Evolutionary conservation across 176 grass and related monocot genomes (phyloP).

Genomic region (Phragmites australis): DNA sequence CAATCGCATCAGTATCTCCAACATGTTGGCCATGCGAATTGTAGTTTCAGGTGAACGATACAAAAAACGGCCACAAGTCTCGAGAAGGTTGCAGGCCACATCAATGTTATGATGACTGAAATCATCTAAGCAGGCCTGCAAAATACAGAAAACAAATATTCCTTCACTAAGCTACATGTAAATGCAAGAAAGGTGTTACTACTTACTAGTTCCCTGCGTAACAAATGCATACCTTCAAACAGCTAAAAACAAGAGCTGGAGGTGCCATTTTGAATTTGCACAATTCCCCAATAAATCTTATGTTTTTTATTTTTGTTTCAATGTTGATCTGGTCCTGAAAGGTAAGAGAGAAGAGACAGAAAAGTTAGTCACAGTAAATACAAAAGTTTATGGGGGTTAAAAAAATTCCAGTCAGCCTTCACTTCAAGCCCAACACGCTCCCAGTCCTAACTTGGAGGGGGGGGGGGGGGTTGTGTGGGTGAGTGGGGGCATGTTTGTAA

Average conservation of each 20-base stretch:
- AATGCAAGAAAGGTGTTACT: conserved; percentile 3
- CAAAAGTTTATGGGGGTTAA: not conserved
- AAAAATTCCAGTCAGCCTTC: not conserved
- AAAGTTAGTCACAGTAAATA: conserved; percentile 43
- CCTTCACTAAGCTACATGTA: conserved; percentile 19
- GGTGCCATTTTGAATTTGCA: conserved; percentile 99
- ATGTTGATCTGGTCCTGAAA: conserved; percentile 99
- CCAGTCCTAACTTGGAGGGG: too few relatives aligned
- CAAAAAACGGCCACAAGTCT: conserved; percentile 90
- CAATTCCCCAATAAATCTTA: conserved; percentile 95
- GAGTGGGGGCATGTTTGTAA: not conserved
- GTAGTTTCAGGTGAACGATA: conserved; percentile 98
- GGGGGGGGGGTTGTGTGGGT: too few relatives aligned
- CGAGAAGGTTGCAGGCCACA: conserved; percentile 96
- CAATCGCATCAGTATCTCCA: conserved; percentile 96
- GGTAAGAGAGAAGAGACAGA: conserved; percentile 43
- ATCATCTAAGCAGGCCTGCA: conserved; percentile 94
- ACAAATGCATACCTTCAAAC: conserved; percentile 78
- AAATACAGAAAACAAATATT: conserved; percentile 34
- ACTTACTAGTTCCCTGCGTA: not conserved
- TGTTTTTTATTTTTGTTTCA: conserved; percentile 99
- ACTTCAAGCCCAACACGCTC: conserved; percentile 25
- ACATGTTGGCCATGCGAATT: conserved; percentile 92
- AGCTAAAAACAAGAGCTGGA: conserved; percentile 82
- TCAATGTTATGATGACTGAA: conserved; percentile 99